Percentiles rank a stretch among this genome's conserved stretches.
These are phyloP conservation scores for Aristolochia californica DNA, from an alignment of 164 flowering plant genomes.

Conservation along the genomic window DNA sequence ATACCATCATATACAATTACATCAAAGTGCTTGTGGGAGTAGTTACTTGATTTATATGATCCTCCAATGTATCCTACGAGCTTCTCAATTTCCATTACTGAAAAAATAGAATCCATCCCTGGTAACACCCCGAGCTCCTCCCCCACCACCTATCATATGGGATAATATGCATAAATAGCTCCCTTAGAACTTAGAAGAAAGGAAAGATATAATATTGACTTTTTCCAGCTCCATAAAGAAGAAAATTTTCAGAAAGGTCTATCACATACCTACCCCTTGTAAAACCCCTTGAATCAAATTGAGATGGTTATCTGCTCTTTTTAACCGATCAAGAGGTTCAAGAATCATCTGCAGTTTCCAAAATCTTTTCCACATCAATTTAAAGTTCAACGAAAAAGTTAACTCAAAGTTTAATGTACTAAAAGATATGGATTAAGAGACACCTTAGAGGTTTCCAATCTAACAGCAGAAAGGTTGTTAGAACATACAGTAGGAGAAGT, in stretches of 20 bases:
- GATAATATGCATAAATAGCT: slow-evolving; percentile 7
- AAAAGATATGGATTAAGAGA: slow-evolving; percentile 9
- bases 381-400: background rate
- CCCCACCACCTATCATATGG: slow-evolving; percentile 62
- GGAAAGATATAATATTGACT: background rate
- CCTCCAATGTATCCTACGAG: slow-evolving; percentile 32
- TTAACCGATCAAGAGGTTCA: slow-evolving; percentile 67
- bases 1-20: slow-evolving; percentile 72
- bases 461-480: slow-evolving; percentile 61
- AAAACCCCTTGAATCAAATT: slow-evolving; percentile 87
- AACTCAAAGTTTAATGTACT: slow-evolving; percentile 6
- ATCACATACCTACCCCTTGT: slow-evolving; percentile 86
- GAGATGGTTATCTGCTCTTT: slow-evolving; percentile 74
- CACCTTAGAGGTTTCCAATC: slow-evolving; percentile 79
- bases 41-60: slow-evolving; percentile 15
- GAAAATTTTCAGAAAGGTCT: slow-evolving; percentile 1
- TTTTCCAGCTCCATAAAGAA: background rate
- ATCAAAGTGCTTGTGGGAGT: slow-evolving; percentile 36
- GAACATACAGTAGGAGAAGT: slow-evolving; percentile 42
- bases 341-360: slow-evolving; percentile 67
- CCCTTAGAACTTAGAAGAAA: slow-evolving; percentile 5
- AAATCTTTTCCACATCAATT: background rate
- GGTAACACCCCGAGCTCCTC: slow-evolving; percentile 97
- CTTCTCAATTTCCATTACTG: slow-evolving; percentile 43
- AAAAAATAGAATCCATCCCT: slow-evolving; percentile 83